phyloP scores from a whole-genome alignment of 1,284 basidiomycete species.

The Mycosarcoma mackinlayi region DNA sequence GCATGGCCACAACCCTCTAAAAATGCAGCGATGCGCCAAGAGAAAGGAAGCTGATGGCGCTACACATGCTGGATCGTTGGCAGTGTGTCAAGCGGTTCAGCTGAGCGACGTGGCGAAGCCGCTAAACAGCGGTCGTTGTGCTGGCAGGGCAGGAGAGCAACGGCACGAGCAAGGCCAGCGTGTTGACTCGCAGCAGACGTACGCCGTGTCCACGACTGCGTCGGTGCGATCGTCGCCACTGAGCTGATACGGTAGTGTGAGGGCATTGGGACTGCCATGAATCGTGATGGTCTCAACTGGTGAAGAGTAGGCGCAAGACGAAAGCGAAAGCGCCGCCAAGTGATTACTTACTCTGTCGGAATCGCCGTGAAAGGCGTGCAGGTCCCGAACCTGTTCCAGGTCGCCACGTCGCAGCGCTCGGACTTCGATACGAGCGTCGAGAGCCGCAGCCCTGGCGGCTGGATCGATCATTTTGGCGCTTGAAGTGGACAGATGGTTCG shows the following conservation, averaged over 20 bases:
- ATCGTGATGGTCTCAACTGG: conserved; percentile 36
- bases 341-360: conserved; percentile 58
- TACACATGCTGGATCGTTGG: neutral
- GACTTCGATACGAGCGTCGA: conserved; percentile 59
- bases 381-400: conserved; percentile 62
- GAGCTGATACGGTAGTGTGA: conserved; percentile 9
- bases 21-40: neutral
- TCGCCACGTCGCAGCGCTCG: conserved; percentile 53
- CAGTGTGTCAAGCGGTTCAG: conserved; percentile 1
- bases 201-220: neutral
- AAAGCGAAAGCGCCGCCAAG: conserved; percentile 15
- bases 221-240: conserved; percentile 2
- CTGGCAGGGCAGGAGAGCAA: conserved; percentile 25
- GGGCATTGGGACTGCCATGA: conserved; percentile 23
- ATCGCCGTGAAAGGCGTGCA: conserved; percentile 63
- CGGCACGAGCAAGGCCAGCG: conserved; percentile 18
- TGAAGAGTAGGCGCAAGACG: conserved; percentile 23
- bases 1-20: neutral
- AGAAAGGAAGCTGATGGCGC: neutral
- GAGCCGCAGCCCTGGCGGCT: conserved; percentile 53
- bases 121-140: conserved; percentile 27
- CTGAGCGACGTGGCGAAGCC: conserved; percentile 24
- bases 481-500: conserved; percentile 12
- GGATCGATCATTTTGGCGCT: conserved; percentile 37
- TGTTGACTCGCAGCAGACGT: conserved; percentile 17